Evolutionary conservation across 805 yeast species (phyloP), one percentile per base, ranked within the genome.

Genomic region (Wickerhamiella cacticola): DNA sequence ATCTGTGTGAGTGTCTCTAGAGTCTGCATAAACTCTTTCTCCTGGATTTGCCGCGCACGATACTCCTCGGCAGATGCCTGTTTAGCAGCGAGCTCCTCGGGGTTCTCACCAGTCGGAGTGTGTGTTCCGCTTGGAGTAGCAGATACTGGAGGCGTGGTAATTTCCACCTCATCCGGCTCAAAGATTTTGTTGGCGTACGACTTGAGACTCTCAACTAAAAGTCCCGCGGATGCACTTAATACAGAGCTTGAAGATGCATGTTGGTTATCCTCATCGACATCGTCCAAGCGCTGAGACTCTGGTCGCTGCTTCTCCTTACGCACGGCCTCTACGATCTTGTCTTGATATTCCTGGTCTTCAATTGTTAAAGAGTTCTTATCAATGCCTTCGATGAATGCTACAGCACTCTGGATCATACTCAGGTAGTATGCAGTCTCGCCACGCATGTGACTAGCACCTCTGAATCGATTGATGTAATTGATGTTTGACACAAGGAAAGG

Each of bases 381-480:
- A 39, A 92, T 61, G 10, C 77, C 74, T 48, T 78, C 75, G 8
- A 92, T 74, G 59, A 86, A 92, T 51, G 80, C 76, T 10, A 87
- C 76, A 1, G 96, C 96, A 1, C 94, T 94, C 57, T 82, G 85
- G 23, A 89, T 64, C n/a, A 95, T 83, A 24, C 94, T 83, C 48
- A 92, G 67, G 59, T 92, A 92, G 63, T 92, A 92, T 36, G 92
- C 82, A 0, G 89, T 80, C 61, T 92, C 99, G 7, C 98, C 96
- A 36, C 72, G 71, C 41, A 83, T 67, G 70, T 83, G 81, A 38
- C 77, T 83, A 5, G 76, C 78, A 48, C 76, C 78, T 54, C 97
- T 68, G 62, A 82, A 92, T 45, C 92, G 69, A 61, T 87, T 95
- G 54, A 92, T 85, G 63, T 86, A 92, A 51, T 75, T 76, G 51